Conservation (phyloP, 1,139 yeast genomes). For the Hyphopichia buzzinii region DNA sequence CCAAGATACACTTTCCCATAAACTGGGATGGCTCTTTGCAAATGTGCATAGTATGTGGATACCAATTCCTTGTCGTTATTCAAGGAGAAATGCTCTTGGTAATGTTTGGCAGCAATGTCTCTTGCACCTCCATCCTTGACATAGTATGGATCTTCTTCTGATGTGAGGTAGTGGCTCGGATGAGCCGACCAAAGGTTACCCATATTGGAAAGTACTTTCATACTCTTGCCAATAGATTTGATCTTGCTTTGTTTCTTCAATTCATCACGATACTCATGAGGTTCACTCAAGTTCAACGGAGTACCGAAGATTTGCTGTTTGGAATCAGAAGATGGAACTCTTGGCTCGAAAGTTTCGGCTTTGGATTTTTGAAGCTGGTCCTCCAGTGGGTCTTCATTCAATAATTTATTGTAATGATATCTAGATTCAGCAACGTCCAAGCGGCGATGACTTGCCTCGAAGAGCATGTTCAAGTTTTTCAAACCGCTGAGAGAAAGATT, state of each 20-base stretch:
- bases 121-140: constrained; percentile 44
- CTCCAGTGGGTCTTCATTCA: constrained; percentile 1
- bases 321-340: background rate
- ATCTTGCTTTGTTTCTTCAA: constrained; percentile 12
- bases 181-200: constrained; percentile 61
- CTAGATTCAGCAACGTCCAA: constrained; percentile 24
- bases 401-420: constrained; percentile 16
- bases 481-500: constrained; percentile 30
- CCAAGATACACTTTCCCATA: constrained; percentile 84
- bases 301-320: background rate
- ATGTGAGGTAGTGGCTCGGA: constrained; percentile 55
- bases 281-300: constrained; percentile 30
- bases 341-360: constrained; percentile 1
- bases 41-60: constrained; percentile 70
- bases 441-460: constrained; percentile 29
- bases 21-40: constrained; percentile 69
- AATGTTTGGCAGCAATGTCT: constrained; percentile 49
- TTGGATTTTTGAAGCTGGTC: background rate
- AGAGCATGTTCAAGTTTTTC: constrained; percentile 31
- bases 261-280: constrained; percentile 19
- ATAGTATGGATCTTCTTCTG: constrained; percentile 48
- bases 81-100: constrained; percentile 65
- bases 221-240: constrained; percentile 24
- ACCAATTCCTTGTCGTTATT: constrained; percentile 49
- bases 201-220: constrained; percentile 35